Evolutionary conservation across 163 green algal species (phyloP), one percentile per base, ranked within the genome.

Genomic region (Scenedesmus sp.): DNA sequence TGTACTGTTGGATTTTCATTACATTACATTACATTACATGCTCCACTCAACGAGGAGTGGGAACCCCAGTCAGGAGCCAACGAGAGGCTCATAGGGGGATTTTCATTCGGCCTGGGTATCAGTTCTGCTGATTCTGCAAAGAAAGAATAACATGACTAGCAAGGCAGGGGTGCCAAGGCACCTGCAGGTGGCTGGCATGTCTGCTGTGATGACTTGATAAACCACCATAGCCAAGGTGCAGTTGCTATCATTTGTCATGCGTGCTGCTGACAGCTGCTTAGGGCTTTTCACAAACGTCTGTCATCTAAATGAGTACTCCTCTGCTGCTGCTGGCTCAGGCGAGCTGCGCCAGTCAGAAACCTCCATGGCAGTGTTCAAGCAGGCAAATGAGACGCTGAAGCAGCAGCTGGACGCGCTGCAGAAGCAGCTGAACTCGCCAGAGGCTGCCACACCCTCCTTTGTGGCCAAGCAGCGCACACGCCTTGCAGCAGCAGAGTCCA

Each of bases 401-500:
- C 79, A 79, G 9, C 56, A 88, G 88, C 15, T 88, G 3, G 60
- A 88, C 23, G 59, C 66, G 13, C 15, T 92, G 54, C 88, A 92
- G 81, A 62, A 56, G 3, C 46, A 87, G 26, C 67, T 84, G 59
- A 55, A 77, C 20, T 86, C 56, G 6, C 87, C 87, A 23, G 87
- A 91, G 60, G 87, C 87, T 46, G 82, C 87, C 59, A 91, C 87
- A 23, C 87, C 87, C 52, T 91, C 87, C 12, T 91, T 91, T 85
- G 87, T 91, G 12, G 73, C 73, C 12, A 76, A 85, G 73, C 87
- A 91, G 87, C 87, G 87, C 54, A 57, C 74, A 10, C 77, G 56
- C 34, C 82, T 92, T 18, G 79, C 77, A 73, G 26, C 66, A 26
- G 88, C 88, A 74, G 88, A 88, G 46, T 57, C 18, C 9, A 64